Base-by-base conservation (phyloP, 805 yeast genomes). In the Yueomyces sinensis region DNA sequence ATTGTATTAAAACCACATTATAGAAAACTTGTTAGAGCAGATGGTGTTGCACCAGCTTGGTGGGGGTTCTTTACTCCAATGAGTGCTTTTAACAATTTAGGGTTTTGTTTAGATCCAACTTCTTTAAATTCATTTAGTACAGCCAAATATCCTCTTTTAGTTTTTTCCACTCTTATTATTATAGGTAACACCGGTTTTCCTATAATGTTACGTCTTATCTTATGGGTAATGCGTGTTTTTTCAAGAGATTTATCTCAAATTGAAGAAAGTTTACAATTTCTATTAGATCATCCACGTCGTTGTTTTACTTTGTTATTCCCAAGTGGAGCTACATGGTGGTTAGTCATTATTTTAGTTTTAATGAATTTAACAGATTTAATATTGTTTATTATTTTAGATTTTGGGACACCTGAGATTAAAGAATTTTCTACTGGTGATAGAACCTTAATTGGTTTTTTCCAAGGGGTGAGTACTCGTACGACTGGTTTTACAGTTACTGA, bases 121-220 rank as follows among this genome's bases (percentile, higher is more conserved):
- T 83, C 95, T 3, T 76, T 91, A 83, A 42, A 47, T 11, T 61
- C 77, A 1, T 91, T 82, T 58, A 66, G 69, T 34, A 58, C 66
- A 22, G 72, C 82, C 5, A 68, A 75, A 0, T 91, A 73, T 53
- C 69, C 78, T 1, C 59, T 86, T 46, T 51, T 89, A 29, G 59
- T 76, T 24, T 60, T 72, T 41, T 63, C 76, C 2, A 73, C 83
- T 53, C 74, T 91, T 41, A 75, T 91, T 46, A 74, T 89, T 35
- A 74, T 83, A 42, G 99, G 99, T 13, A 91, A 91, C 56, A 89
- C 96, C 0, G 96, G 94, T 4, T 84, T 91, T 49, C 99, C 99
- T 0, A 68, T 87, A 2, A 56, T 83, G 20, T 60, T 91, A 32
- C 66, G 98, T 44, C 74, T 81, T 47, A 64, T 82, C 27, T 79